A percentile compares a stretch with the other conserved stretches of the same genome.
These are phyloP conservation scores for Dimargaris verticillata DNA, from an alignment of 192 early-diverging fungal species.

Conservation along the genomic window DNA sequence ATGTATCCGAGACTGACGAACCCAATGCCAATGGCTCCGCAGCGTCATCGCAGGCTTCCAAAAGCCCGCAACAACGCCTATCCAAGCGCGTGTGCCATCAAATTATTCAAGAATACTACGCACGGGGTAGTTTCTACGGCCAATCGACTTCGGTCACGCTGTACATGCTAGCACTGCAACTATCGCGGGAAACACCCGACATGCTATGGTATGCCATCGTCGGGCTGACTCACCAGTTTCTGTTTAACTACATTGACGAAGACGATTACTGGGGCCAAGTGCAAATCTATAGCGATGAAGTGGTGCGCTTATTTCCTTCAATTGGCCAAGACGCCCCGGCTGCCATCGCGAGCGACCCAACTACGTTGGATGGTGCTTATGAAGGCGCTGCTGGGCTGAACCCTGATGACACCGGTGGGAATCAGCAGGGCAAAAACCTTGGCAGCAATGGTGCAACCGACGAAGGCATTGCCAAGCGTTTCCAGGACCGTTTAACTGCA, in stretches of 20 bases:
- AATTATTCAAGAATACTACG: conserved; percentile 61
- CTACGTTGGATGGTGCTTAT: background rate
- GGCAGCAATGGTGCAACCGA: background rate
- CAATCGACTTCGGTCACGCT: conserved; percentile 52
- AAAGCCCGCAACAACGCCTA: conserved; percentile 13
- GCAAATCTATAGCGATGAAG: conserved; percentile 48
- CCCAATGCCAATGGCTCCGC: background rate
- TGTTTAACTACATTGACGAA: conserved; percentile 52
- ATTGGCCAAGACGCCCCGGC: background rate
- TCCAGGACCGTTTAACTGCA: background rate
- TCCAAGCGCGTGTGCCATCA: conserved; percentile 20
- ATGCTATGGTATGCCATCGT: conserved; percentile 77
- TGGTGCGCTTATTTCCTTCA: conserved; percentile 33
- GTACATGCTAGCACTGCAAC: conserved; percentile 55
- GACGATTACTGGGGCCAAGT: conserved; percentile 47
- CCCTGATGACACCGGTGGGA: background rate
- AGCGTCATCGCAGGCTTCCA: conserved; percentile 17
- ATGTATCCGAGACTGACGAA: background rate
- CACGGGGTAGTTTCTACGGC: conserved; percentile 59
- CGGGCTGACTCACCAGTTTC: conserved; percentile 61
- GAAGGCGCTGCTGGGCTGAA: background rate
- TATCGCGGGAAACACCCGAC: conserved; percentile 47
- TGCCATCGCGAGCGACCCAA: background rate
- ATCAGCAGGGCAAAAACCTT: background rate
- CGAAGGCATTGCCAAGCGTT: background rate